A percentile compares a stretch with the other conserved stretches of the same genome.
These are phyloP conservation scores for Colletotrichum chrysophilum DNA, from an alignment of 2,329 filamentous ascomycete species.

Conservation along the genomic window DNA sequence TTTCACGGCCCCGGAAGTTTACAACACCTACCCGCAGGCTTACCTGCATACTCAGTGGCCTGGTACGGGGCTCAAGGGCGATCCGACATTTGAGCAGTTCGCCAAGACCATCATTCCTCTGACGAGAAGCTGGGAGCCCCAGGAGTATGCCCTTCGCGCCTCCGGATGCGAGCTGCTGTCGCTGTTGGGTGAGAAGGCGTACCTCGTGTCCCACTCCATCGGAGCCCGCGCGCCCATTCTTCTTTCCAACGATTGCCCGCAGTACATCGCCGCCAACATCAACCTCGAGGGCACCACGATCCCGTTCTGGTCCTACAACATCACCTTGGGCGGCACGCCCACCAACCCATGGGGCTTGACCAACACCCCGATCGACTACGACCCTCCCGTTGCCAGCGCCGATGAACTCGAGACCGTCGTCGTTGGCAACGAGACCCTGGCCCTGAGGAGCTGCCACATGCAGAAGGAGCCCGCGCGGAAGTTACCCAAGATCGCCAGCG, in stretches of 20 bases:
- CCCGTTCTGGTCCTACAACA: slow-evolving; percentile 30
- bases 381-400: slow-evolving; percentile 33
- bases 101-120: slow-evolving; percentile 30
- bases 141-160: slow-evolving; percentile 31
- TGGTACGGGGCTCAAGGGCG: slow-evolving; percentile 30
- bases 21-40: slow-evolving; percentile 29
- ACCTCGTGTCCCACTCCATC: slow-evolving; percentile 35
- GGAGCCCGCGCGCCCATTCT: slow-evolving; percentile 24
- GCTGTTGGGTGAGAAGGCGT: slow-evolving; percentile 32
- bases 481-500: slow-evolving; percentile 51
- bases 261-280: slow-evolving; percentile 29
- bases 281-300: slow-evolving; percentile 31
- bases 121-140: slow-evolving; percentile 29
- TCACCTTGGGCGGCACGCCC: background rate
- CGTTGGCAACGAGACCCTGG: slow-evolving; percentile 5
- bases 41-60: slow-evolving; percentile 43
- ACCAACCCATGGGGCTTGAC: slow-evolving; percentile 43
- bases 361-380: slow-evolving; percentile 45
- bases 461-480: slow-evolving; percentile 33
- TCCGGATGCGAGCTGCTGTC: slow-evolving; percentile 33
- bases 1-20: slow-evolving; percentile 34
- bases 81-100: slow-evolving; percentile 34
- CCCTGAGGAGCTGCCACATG: background rate
- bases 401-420: slow-evolving; percentile 18
- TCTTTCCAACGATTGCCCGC: slow-evolving; percentile 30